Conservation (phyloP, 768 basidiomycete genomes). For the Boletus reticulatus region DNA sequence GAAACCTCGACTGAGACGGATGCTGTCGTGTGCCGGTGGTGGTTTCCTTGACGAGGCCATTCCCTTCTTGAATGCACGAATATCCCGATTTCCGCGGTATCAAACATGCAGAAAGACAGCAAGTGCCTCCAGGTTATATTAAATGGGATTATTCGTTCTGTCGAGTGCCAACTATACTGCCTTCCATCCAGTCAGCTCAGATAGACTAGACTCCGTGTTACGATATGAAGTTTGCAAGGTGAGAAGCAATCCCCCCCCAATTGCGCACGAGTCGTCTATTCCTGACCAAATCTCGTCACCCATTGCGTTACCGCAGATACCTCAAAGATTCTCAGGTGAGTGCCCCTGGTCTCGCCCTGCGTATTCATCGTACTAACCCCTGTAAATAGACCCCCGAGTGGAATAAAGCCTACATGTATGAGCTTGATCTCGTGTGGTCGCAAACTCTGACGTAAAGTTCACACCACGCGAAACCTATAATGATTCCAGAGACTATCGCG, state of each 20-base stretch:
- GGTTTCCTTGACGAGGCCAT: not conserved
- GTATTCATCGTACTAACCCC: not conserved
- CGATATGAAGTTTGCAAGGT: slow-evolving; percentile 63
- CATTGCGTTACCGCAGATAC: slow-evolving; percentile 42
- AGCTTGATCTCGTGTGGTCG: not conserved
- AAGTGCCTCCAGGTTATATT: not conserved
- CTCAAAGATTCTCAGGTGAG: slow-evolving; percentile 64
- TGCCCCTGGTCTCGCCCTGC: not conserved
- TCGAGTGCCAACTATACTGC: not conserved
- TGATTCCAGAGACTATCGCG: slow-evolving; percentile 60
- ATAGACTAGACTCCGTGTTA: not conserved
- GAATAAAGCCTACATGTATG: slow-evolving; percentile 34
- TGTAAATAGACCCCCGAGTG: slow-evolving; percentile 62
- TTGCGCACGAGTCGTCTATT: not conserved
- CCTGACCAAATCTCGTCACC: not conserved
- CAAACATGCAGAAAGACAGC: not conserved
- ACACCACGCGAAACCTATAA: not conserved
- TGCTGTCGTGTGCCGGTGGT: not conserved
- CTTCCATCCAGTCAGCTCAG: not conserved
- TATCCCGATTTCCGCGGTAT: slow-evolving; percentile 11
- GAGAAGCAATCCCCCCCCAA: slow-evolving; percentile 15
- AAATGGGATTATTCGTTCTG: not conserved
- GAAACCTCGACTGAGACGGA: not conserved
- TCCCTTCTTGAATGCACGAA: not conserved
- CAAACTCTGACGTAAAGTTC: not conserved